Evolutionary conservation across 2,329 filamentous ascomycete species (phyloP).

Genomic region (Byssothecium circinans): DNA sequence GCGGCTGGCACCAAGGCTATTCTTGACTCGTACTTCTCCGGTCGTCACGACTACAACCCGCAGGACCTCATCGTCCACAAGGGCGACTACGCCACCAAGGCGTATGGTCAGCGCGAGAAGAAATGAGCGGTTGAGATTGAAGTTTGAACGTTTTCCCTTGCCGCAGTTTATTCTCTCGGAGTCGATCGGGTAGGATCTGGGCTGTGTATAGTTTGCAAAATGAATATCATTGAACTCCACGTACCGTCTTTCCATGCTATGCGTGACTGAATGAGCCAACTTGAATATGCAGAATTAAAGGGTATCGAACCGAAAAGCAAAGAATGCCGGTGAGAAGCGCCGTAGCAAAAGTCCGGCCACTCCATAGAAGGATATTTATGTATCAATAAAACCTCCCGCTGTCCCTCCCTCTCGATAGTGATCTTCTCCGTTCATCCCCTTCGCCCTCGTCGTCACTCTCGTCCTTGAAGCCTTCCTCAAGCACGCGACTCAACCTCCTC

Average conservation of each 20-base stretch:
- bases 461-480: constrained; percentile 75
- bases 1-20: constrained; percentile 87
- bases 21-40: constrained; percentile 85
- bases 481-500: constrained; percentile 72
- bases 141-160: too few relatives aligned
- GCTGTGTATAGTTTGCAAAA: constrained; percentile 22
- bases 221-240: constrained; percentile 22
- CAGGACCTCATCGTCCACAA: constrained; percentile 88
- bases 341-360: too few relatives aligned
- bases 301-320: constrained; percentile 1
- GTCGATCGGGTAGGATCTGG: constrained; percentile 8
- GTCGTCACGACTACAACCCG: constrained; percentile 81
- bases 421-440: constrained; percentile 28
- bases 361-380: background rate
- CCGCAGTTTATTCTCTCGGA: too few relatives aligned
- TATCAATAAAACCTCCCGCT: background rate
- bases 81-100: constrained; percentile 93
- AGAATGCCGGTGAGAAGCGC: too few relatives aligned
- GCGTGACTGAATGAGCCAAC: background rate
- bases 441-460: constrained; percentile 63
- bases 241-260: background rate
- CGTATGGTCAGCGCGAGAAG: constrained; percentile 76
- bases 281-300: constrained; percentile 1
- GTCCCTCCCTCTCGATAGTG: constrained; percentile 15
- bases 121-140: constrained; percentile 28